Conservation (phyloP, 2,329 filamentous ascomycete genomes). For the Xylariaceae sp. region DNA sequence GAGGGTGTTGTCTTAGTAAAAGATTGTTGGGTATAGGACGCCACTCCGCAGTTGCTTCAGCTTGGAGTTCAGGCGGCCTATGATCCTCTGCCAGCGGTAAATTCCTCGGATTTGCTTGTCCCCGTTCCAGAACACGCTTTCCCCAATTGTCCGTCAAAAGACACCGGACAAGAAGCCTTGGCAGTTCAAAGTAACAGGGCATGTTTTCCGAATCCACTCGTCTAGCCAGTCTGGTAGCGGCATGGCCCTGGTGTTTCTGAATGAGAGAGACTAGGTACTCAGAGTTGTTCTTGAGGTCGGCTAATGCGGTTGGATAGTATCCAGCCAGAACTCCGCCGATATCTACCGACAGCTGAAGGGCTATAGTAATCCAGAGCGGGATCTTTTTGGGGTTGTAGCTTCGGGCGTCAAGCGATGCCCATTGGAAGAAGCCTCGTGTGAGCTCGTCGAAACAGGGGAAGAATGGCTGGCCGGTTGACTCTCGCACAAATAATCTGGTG, state of each 20-base stretch:
- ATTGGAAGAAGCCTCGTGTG: neutral
- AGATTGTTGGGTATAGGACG: neutral
- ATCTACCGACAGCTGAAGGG: constrained; percentile 10
- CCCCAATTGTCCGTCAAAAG: too few species aligned
- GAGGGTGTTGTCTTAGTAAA: neutral
- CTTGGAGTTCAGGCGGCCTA: too few species aligned
- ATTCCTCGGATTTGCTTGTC: neutral
- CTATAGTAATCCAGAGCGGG: constrained; percentile 6
- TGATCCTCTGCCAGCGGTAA: neutral
- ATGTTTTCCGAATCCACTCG: neutral
- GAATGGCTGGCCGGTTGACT: neutral
- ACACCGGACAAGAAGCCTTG: too few species aligned
- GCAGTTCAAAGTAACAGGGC: neutral
- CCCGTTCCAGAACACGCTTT: too few species aligned
- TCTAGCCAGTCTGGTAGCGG: neutral
- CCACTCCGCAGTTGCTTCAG: too few species aligned
- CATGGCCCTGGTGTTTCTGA: neutral
- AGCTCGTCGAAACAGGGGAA: constrained; percentile 9
- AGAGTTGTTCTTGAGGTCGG: constrained; percentile 1
- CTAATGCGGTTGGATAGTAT: neutral
- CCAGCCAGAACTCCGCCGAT: neutral
- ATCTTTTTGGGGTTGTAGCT: neutral
- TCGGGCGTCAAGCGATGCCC: neutral
- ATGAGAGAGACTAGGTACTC: neutral
- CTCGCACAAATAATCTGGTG: neutral